Evolutionary conservation across 148 eudicot genomes (phyloP).

Genomic region (Bassia scoparia): DNA sequence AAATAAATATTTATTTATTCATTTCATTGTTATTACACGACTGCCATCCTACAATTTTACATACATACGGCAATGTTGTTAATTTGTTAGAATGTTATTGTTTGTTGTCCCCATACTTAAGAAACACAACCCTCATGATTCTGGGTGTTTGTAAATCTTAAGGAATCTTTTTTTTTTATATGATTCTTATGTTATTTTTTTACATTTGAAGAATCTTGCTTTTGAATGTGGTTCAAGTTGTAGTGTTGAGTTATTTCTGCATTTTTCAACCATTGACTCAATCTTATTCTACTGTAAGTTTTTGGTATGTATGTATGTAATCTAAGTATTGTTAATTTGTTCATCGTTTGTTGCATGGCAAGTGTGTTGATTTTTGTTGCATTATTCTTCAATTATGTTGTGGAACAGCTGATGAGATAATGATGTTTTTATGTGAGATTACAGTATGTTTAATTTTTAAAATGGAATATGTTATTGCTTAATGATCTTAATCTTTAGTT

Average conservation of each 20-base stretch:
- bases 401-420: too few species aligned
- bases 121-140: neutral
- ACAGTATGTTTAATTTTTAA: neutral
- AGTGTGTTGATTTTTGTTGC: too few species aligned
- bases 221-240: neutral
- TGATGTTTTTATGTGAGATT: too few species aligned
- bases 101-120: neutral
- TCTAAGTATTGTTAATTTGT: too few species aligned
- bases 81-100: too few species aligned
- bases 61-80: too few species aligned
- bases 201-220: neutral
- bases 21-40: too few species aligned
- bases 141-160: neutral
- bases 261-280: neutral
- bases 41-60: neutral
- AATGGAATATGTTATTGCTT: neutral
- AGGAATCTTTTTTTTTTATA: neutral
- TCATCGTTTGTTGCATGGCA: neutral
- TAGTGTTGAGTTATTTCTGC: neutral
- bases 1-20: too few species aligned
- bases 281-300: neutral
- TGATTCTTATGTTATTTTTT: neutral
- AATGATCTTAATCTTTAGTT: neutral
- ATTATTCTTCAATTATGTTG: too few species aligned
- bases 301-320: slow-evolving; percentile 2